Base-by-base conservation (phyloP, 2,329 filamentous ascomycete species). In the Neofusicoccum sp. region DNA sequence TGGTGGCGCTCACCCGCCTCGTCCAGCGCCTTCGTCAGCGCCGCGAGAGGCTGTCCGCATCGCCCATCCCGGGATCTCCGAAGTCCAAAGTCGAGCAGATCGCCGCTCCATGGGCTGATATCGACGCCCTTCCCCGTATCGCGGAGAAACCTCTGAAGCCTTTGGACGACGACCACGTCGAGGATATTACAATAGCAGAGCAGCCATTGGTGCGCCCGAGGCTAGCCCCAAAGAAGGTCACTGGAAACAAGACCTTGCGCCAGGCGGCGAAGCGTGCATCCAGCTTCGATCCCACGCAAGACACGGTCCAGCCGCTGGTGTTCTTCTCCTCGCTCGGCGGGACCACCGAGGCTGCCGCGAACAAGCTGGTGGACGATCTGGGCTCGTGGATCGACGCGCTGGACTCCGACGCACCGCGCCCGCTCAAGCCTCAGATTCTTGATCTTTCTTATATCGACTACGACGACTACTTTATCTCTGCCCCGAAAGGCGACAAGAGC, bases 301-400 rank as follows among this genome's bases (percentile, higher is more conserved):
- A 78, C 28, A 82, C 80, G 53, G 82, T 92, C 59, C 89, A 93
- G 71, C 84, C 89, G 2, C 75, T 96, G 14, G 77, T 97, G 33
- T 98, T 97, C 78, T 98, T 89, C 78, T 93, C 91, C 2, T 96
- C 93, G 0, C 80, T 98, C 61, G 96, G 91, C 3, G 91, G 88
- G 3, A 90, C 86, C 33, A 97, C 93, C 1, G 88, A 93, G 71
- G 87, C 85, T 68, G 85, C 87, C 62, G 89, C 89, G 1, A 82
- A 85, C 26, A 78, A 82, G 1, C 85, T 95, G 51, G 76, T 81
- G n/a, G 78, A 84, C 61, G 75, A 77, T 1, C 72, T 93, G 30
- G 78, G 79, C 63, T 69, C 65, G 68, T 76, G 77, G 76, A 68
- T 68, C 0, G 60, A 65, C n/a, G 47, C 51, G 8, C 51, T 44